Evolutionary conservation across 2,329 filamentous ascomycete genomes (phyloP).

Genomic region (Verticillium longisporum): DNA sequence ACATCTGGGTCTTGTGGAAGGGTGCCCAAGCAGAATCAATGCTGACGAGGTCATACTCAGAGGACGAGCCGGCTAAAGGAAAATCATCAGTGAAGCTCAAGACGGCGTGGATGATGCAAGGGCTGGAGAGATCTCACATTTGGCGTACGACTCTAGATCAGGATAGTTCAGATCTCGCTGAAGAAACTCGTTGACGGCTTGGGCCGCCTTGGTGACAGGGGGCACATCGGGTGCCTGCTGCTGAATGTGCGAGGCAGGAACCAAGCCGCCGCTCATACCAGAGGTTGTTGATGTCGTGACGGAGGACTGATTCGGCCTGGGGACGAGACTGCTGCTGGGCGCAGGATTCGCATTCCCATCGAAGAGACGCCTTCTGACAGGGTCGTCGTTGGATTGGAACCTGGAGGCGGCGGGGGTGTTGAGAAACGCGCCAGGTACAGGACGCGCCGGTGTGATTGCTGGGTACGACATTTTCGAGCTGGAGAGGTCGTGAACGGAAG

Average conservation of each 20-base stretch:
- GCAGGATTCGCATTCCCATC: constrained; percentile 13
- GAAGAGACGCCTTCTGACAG: constrained; percentile 47
- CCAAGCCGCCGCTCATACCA: constrained; percentile 19
- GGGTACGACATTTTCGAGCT: constrained; percentile 44
- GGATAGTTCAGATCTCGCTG: constrained; percentile 74
- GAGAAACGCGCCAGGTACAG: constrained; percentile 68
- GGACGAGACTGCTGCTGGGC: constrained; percentile 4
- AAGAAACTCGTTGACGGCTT: constrained; percentile 75
- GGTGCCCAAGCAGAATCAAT: constrained; percentile 70
- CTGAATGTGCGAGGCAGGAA: constrained; percentile 30
- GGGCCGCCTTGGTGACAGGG: constrained; percentile 73
- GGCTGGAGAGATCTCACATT: constrained; percentile 55
- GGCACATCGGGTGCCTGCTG: constrained; percentile 44
- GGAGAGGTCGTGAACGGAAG: constrained; percentile 11
- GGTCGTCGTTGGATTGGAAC: constrained; percentile 30
- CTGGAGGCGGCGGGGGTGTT: constrained; percentile 58
- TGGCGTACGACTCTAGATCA: constrained; percentile 82
- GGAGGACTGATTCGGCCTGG: constrained; percentile 9
- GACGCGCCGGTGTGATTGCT: constrained; percentile 60
- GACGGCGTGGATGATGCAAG: not conserved
- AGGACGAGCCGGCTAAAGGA: constrained; percentile 71
- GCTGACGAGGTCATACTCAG: constrained; percentile 77
- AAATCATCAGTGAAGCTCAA: constrained; percentile 16
- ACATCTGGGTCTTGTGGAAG: constrained; percentile 80
- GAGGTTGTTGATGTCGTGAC: constrained; percentile 12